These are phyloP conservation scores for Chlorella sp. DNA, from an alignment of 139 green algal genomes.

Conservation along the genomic window DNA sequence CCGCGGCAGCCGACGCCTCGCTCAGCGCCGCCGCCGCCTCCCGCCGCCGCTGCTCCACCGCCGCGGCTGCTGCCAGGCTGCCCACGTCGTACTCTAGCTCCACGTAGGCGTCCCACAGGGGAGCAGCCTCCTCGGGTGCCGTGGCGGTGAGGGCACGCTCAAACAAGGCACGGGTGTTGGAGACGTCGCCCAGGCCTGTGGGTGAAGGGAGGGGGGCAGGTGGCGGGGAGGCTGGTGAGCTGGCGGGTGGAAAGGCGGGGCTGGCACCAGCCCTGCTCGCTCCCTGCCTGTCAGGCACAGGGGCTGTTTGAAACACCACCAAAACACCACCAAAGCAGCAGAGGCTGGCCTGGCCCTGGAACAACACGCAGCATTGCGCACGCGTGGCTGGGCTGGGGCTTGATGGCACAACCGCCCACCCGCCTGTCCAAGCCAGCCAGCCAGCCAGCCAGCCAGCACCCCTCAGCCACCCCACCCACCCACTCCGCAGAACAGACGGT, in stretches of 20 bases:
- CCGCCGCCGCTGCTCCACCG: conserved; percentile 44
- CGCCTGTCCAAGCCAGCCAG: neutral
- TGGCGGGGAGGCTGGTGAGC: neutral
- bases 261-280: no score
- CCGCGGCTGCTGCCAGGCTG: conserved; percentile 35
- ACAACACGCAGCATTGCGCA: no score
- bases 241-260: neutral
- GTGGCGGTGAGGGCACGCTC: conserved; percentile 75
- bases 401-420: neutral
- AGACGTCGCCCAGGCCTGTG: conserved; percentile 78
- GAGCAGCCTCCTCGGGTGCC: conserved; percentile 15
- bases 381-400: no score
- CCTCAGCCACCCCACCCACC: no score
- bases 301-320: no score
- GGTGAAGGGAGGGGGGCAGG: neutral
- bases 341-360: no score
- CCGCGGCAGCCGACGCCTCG: neutral
- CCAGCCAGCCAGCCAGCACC: no score
- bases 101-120: conserved; percentile 70
- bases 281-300: no score
- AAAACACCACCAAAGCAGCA: no score
- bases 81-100: conserved; percentile 63
- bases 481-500: no score
- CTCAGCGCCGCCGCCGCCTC: conserved; percentile 31
- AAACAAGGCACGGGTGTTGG: conserved; percentile 84